Evolutionary conservation across 2,329 filamentous ascomycete species (phyloP).

Genomic region (Fusarium sarcochroum): DNA sequence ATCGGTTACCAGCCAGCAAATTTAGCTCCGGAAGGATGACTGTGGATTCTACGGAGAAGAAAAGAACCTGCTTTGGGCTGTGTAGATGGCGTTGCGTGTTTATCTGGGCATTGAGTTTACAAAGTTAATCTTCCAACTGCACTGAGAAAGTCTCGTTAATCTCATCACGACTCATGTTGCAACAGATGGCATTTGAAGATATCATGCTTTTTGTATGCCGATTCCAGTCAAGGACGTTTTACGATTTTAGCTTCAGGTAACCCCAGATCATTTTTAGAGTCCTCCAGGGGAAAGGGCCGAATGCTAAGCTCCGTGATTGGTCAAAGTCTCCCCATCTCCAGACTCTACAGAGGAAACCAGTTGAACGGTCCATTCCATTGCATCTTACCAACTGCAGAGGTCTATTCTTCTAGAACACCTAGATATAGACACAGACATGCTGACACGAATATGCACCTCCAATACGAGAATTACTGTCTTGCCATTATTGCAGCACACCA

Average conservation of each 20-base stretch:
- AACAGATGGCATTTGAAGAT: not conserved
- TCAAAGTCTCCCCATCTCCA: not conserved
- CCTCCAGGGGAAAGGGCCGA: constrained; percentile 45
- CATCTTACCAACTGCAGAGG: constrained; percentile 12
- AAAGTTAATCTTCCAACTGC: not conserved
- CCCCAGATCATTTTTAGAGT: constrained; percentile 46
- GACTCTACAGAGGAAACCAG: constrained; percentile 9
- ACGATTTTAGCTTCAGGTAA: not conserved
- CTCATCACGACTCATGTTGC: too few species aligned
- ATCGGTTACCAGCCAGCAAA: constrained; percentile 21
- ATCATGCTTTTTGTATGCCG: constrained; percentile 6
- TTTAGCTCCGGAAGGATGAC: not conserved
- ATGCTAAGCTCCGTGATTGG: constrained; percentile 43
- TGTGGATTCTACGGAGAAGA: constrained; percentile 17
- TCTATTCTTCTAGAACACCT: not conserved
- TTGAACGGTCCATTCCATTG: constrained; percentile 5
- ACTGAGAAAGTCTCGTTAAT: too few species aligned
- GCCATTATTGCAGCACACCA: not conserved
- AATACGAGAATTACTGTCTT: constrained; percentile 15
- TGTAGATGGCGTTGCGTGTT: too few species aligned
- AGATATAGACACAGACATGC: constrained; percentile 11
- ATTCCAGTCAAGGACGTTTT: not conserved
- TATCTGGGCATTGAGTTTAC: not conserved
- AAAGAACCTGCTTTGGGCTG: too few species aligned
- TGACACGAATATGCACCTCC: constrained; percentile 13